Conservation (phyloP, 495 filamentous ascomycete species). For the Massariosphaeria phaeospora region DNA sequence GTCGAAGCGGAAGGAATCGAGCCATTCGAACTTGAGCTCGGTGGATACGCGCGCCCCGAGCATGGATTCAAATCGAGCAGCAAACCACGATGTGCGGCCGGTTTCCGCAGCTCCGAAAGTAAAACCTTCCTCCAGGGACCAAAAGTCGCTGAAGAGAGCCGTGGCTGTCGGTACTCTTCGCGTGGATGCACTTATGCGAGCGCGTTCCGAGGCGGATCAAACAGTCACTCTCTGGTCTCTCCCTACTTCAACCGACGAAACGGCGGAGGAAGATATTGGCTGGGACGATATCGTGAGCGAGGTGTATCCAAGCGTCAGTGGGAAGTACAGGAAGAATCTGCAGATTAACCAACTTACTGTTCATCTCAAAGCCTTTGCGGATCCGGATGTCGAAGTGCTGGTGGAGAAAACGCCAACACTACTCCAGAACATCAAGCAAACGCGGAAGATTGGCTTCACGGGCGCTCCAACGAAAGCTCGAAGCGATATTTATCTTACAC, state of each 20-base stretch:
- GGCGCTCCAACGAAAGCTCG: conserved; percentile 80
- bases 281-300: conserved; percentile 74
- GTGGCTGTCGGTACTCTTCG: conserved; percentile 80
- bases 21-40: conserved; percentile 41
- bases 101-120: conserved; percentile 43
- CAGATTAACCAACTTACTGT: conserved; percentile 69
- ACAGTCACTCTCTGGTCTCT: conserved; percentile 76
- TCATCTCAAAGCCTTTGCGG: conserved; percentile 67
- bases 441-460: conserved; percentile 88
- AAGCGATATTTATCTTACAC: conserved; percentile 89
- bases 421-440: conserved; percentile 72
- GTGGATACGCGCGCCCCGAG: conserved; percentile 38
- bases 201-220: conserved; percentile 71
- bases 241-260: conserved; percentile 42
- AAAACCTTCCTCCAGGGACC: conserved; percentile 37
- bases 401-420: conserved; percentile 83
- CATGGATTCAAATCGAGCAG: conserved; percentile 17
- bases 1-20: conserved; percentile 42
- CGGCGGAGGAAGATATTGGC: conserved; percentile 49
- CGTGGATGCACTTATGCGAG: conserved; percentile 68
- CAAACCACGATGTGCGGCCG: conserved; percentile 32
- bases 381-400: conserved; percentile 69
- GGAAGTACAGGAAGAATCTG: conserved; percentile 65
- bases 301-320: conserved; percentile 64
- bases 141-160: conserved; percentile 54